Percentiles rank a stretch among this genome's conserved stretches.
phyloP scores from a whole-genome alignment of 1,139 yeast species.

The Yamadazyma conglobata region DNA sequence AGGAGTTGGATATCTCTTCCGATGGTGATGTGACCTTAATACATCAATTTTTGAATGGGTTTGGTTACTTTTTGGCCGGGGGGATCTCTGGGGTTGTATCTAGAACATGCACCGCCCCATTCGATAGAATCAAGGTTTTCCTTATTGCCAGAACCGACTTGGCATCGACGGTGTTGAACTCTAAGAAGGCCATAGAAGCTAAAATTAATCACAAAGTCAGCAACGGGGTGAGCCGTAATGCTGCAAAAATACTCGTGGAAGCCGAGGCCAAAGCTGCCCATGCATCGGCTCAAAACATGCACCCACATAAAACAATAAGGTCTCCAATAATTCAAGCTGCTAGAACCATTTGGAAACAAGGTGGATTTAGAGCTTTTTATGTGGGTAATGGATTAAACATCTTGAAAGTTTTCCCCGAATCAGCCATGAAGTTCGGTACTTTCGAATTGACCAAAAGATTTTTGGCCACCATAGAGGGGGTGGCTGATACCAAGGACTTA shows the following conservation, averaged over 20 bases:
- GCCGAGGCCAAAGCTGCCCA: constrained; percentile 21
- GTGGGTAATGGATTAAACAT: constrained; percentile 94
- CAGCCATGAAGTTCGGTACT: constrained; percentile 96
- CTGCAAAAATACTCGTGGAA: constrained; percentile 34
- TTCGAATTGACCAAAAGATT: constrained; percentile 83
- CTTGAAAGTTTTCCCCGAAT: constrained; percentile 93
- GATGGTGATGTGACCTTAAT: constrained; percentile 91
- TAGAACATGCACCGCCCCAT: constrained; percentile 97
- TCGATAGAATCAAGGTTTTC: constrained; percentile 90
- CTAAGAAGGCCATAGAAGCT: constrained; percentile 48
- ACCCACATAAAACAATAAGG: constrained; percentile 40
- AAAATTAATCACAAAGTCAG: constrained; percentile 25
- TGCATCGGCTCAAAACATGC: constrained; percentile 3
- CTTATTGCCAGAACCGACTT: constrained; percentile 88
- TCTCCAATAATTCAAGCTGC: constrained; percentile 81
- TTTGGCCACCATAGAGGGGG: constrained; percentile 76
- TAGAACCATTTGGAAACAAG: constrained; percentile 77
- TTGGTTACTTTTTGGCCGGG: constrained; percentile 91
- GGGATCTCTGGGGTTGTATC: constrained; percentile 95
- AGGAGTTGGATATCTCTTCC: constrained; percentile 73
- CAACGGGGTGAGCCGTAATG: constrained; percentile 18
- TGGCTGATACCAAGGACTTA: constrained; percentile 64
- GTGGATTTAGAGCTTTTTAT: constrained; percentile 83
- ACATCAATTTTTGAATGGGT: constrained; percentile 74
- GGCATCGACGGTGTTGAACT: constrained; percentile 62